phyloP scores from a whole-genome alignment of 176 grass and related monocot species.

The Cymbopogon citratus region DNA sequence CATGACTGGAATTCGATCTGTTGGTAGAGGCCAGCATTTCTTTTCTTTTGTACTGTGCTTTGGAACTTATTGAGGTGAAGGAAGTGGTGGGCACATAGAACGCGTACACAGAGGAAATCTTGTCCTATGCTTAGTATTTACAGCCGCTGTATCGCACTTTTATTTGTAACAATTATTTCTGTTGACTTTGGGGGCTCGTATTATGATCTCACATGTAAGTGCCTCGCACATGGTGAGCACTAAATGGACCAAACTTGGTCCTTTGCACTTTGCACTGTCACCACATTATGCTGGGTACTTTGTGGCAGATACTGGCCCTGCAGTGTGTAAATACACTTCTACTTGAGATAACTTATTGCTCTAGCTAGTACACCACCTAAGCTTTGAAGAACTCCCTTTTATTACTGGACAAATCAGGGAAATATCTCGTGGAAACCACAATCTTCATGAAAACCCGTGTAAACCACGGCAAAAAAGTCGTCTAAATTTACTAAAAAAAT shows the following conservation, averaged over 20 bases:
- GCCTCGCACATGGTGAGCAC: conserved; percentile 30
- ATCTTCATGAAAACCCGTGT: too few relatives aligned
- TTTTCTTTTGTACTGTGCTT: conserved; percentile 5
- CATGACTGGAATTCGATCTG: background rate
- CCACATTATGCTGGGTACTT: too few relatives aligned
- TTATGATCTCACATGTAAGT: conserved; percentile 22
- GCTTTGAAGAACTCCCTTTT: background rate
- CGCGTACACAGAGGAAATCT: background rate
- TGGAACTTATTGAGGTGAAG: background rate
- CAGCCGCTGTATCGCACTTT: background rate
- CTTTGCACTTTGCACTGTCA: too few relatives aligned
- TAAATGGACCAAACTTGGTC: background rate
- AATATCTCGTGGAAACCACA: too few relatives aligned
- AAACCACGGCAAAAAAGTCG: too few relatives aligned
- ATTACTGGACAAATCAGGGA: too few relatives aligned
- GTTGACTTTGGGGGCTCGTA: conserved; percentile 5
- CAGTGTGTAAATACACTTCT: conserved; percentile 12
- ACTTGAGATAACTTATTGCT: background rate
- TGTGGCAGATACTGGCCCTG: too few relatives aligned
- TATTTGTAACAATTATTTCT: conserved; percentile 8
- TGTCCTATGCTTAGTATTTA: conserved; percentile 22
- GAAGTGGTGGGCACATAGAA: background rate
- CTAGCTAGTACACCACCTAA: background rate
- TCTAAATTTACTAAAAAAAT: too few relatives aligned
- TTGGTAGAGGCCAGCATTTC: background rate